Percentiles rank a stretch among this genome's conserved stretches.
Evolutionary conservation across 169 alveolate genomes (phyloP).

Genomic region (Pseudocohnilembus persalinus): DNA sequence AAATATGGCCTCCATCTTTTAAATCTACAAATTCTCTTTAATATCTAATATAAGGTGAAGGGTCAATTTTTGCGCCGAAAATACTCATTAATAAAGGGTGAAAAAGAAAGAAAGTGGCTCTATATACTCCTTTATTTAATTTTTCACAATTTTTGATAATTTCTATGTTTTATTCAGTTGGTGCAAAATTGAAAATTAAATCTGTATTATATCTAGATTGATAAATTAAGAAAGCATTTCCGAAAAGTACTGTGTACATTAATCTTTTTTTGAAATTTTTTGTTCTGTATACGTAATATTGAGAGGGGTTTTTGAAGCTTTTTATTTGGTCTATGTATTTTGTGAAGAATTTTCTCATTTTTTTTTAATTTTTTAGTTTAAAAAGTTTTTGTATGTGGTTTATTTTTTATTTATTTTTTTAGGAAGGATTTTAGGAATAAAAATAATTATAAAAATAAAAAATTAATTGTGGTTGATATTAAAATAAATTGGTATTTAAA

Average conservation of each 20-base stretch:
- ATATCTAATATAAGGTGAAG: slow-evolving; percentile 18
- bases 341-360: too few relatives aligned
- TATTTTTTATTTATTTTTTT: too few relatives aligned
- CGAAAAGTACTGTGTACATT: background rate
- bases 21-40: slow-evolving; percentile 36
- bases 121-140: slow-evolving; percentile 15
- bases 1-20: slow-evolving; percentile 44
- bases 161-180: slow-evolving; percentile 11
- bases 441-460: too few relatives aligned
- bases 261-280: slow-evolving; percentile 20
- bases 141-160: slow-evolving; percentile 7
- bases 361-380: too few relatives aligned
- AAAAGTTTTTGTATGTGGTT: too few relatives aligned
- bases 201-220: slow-evolving; percentile 5
- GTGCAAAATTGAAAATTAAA: background rate
- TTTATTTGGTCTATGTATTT: background rate
- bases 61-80: slow-evolving; percentile 25
- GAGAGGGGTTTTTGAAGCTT: background rate
- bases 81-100: slow-evolving; percentile 10
- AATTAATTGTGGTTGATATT: too few relatives aligned
- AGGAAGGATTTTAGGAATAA: too few relatives aligned
- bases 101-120: slow-evolving; percentile 4
- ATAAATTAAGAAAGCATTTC: slow-evolving; percentile 3
- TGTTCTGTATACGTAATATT: too few relatives aligned
- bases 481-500: too few relatives aligned